A percentile compares a stretch with the other conserved stretches of the same genome.
These are phyloP conservation scores for Rhizopogon vulgaris DNA, from an alignment of 768 basidiomycete genomes.

Conservation along the genomic window DNA sequence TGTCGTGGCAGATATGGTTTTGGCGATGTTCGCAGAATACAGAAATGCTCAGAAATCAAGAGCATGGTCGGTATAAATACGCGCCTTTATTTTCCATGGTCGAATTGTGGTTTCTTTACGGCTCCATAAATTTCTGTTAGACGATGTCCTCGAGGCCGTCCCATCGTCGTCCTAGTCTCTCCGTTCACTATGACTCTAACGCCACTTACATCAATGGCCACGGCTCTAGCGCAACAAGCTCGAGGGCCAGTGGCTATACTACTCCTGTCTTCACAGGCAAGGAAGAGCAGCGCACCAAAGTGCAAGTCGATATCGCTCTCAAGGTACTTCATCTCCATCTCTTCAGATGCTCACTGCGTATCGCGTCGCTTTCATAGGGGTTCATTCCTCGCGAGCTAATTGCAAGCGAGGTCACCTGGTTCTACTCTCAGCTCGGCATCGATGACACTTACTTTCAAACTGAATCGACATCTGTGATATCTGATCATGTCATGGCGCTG, in stretches of 20 bases:
- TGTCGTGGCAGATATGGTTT: slow-evolving; percentile 1
- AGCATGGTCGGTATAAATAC: slow-evolving; percentile 20
- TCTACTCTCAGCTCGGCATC: slow-evolving; percentile 86
- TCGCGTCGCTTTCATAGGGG: slow-evolving; percentile 42
- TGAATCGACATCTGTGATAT: slow-evolving; percentile 59
- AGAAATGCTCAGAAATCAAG: not conserved
- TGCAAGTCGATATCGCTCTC: slow-evolving; percentile 67
- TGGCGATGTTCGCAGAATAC: not conserved
- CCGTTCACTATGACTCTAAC: not conserved
- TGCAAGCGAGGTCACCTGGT: slow-evolving; percentile 89
- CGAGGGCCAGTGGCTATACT: slow-evolving; percentile 62
- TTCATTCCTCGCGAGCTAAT: slow-evolving; percentile 92
- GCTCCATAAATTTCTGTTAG: not conserved
- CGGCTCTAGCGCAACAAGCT: slow-evolving; percentile 8
- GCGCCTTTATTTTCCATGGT: not conserved
- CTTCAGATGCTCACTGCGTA: not conserved
- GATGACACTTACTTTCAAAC: slow-evolving; percentile 90
- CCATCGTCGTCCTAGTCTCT: not conserved
- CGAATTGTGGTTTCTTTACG: not conserved
- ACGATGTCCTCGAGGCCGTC: slow-evolving; percentile 5
- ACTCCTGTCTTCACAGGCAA: slow-evolving; percentile 91
- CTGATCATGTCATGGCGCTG: slow-evolving; percentile 87
- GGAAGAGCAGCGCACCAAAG: slow-evolving; percentile 77
- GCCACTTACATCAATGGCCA: slow-evolving; percentile 9
- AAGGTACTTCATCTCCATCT: slow-evolving; percentile 40